These are phyloP conservation scores for Globisporangium paddicum DNA, from an alignment of 352 stramenopile species.

Conservation along the genomic window DNA sequence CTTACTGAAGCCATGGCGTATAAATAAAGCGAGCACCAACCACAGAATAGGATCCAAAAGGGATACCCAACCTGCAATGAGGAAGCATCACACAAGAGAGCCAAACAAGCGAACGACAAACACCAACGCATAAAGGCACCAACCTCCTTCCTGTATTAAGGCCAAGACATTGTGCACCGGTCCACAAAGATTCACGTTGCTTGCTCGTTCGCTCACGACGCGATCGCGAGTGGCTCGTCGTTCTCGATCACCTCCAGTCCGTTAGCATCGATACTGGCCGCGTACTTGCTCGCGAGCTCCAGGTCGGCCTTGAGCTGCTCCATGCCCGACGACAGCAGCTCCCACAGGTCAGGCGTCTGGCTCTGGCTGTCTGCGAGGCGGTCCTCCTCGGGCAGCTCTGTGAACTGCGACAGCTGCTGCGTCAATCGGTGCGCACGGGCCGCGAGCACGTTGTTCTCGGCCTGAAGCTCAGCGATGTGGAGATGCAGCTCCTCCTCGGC, in stretches of 20 bases:
- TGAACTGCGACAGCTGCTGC: conserved; percentile 82
- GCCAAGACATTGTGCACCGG: neutral
- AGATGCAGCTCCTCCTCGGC: conserved; percentile 62
- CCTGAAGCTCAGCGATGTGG: conserved; percentile 71
- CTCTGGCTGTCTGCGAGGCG: conserved; percentile 45
- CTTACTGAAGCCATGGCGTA: neutral
- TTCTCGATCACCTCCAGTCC: conserved; percentile 29
- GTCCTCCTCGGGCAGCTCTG: conserved; percentile 70
- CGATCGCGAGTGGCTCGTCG: conserved; percentile 52
- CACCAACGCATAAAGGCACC: neutral
- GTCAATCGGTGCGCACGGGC: conserved; percentile 73
- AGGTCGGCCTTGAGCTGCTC: conserved; percentile 86
- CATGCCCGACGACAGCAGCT: conserved; percentile 83
- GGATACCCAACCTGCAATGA: neutral
- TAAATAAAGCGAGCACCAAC: neutral
- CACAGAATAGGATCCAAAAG: neutral
- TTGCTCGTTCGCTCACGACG: conserved; percentile 21
- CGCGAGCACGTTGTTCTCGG: conserved; percentile 82
- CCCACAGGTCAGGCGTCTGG: conserved; percentile 74
- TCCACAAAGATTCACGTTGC: neutral
- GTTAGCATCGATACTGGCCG: conserved; percentile 66
- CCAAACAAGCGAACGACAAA: neutral
- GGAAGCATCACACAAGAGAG: too few relatives aligned
- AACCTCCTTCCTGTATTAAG: conserved; percentile 4
- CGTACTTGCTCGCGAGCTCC: conserved; percentile 84